Percentiles rank a stretch among this genome's conserved stretches.
These are phyloP conservation scores for Paramecium caudatum DNA, from an alignment of 73 alveolate genomes.

Conservation along the genomic window DNA sequence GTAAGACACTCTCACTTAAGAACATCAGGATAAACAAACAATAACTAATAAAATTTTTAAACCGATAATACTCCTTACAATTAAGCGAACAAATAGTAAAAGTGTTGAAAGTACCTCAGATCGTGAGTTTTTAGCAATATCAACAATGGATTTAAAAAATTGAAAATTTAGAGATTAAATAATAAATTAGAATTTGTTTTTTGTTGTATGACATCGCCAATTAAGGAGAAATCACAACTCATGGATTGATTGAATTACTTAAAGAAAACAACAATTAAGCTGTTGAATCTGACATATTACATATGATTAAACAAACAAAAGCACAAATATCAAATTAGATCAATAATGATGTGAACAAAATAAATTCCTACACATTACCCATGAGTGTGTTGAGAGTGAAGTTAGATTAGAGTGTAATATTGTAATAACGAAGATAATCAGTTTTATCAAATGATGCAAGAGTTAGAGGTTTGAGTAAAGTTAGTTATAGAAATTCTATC, in stretches of 20 bases:
- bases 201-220: background rate
- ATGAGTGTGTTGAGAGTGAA: background rate
- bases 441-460: background rate
- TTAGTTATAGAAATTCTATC: background rate
- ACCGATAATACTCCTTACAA: background rate
- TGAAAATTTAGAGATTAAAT: slow-evolving; percentile 18
- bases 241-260: background rate
- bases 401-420: slow-evolving; percentile 31
- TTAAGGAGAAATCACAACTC: slow-evolving; percentile 41
- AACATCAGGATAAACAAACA: slow-evolving; percentile 30
- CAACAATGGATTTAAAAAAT: background rate
- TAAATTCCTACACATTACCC: background rate
- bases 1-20: slow-evolving; percentile 15
- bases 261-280: slow-evolving; percentile 14
- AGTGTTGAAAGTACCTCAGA: background rate
- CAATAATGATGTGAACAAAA: background rate
- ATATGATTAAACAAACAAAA: slow-evolving; percentile 14
- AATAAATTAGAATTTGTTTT: background rate
- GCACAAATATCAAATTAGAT: background rate
- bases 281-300: slow-evolving; percentile 14
- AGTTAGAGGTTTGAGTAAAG: background rate
- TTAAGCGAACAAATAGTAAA: background rate
- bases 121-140: slow-evolving; percentile 12
- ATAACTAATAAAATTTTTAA: background rate
- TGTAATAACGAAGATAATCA: slow-evolving; percentile 2